phyloP scores from a whole-genome alignment of 2,329 filamentous ascomycete species.

The Tolypocladium nubicola region DNA sequence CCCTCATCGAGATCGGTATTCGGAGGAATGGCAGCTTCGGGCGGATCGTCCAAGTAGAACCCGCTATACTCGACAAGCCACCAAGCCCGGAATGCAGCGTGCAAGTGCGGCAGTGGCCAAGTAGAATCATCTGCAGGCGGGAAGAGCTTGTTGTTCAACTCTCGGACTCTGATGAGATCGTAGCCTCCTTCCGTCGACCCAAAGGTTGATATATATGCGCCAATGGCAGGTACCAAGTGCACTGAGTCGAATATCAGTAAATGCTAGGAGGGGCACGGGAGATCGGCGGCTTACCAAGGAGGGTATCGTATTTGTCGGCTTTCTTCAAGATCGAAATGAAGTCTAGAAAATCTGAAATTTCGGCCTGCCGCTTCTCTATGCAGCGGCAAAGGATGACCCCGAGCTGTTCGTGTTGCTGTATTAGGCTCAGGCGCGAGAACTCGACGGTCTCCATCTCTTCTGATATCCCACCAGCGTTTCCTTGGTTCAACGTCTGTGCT shows the following conservation, averaged over 20 bases:
- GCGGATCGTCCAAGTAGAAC: slow-evolving; percentile 68
- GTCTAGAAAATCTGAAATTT: slow-evolving; percentile 59
- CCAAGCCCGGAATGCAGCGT: slow-evolving; percentile 68
- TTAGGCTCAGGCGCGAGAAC: slow-evolving; percentile 68
- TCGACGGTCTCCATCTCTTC: slow-evolving; percentile 70
- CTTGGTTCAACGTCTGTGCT: slow-evolving; percentile 62
- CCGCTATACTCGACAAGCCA: slow-evolving; percentile 94
- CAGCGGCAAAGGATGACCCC: slow-evolving; percentile 70
- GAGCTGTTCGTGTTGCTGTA: slow-evolving; percentile 82
- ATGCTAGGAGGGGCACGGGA: neutral
- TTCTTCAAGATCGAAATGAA: slow-evolving; percentile 60
- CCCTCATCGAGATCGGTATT: slow-evolving; percentile 53
- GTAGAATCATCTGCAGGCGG: slow-evolving; percentile 53
- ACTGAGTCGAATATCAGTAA: slow-evolving; percentile 27
- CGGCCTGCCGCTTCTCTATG: slow-evolving; percentile 64
- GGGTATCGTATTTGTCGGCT: slow-evolving; percentile 65
- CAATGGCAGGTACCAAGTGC: slow-evolving; percentile 73
- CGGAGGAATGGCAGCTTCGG: slow-evolving; percentile 42
- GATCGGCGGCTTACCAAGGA: slow-evolving; percentile 31
- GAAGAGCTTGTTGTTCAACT: slow-evolving; percentile 59
- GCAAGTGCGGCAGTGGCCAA: slow-evolving; percentile 66
- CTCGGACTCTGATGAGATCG: slow-evolving; percentile 56
- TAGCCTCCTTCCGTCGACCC: slow-evolving; percentile 65
- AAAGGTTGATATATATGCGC: slow-evolving; percentile 66
- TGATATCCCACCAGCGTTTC: slow-evolving; percentile 34